phyloP scores from a whole-genome alignment of 225 moss, liverwort and hornwort genomes.

The Lunularia cruciata region DNA sequence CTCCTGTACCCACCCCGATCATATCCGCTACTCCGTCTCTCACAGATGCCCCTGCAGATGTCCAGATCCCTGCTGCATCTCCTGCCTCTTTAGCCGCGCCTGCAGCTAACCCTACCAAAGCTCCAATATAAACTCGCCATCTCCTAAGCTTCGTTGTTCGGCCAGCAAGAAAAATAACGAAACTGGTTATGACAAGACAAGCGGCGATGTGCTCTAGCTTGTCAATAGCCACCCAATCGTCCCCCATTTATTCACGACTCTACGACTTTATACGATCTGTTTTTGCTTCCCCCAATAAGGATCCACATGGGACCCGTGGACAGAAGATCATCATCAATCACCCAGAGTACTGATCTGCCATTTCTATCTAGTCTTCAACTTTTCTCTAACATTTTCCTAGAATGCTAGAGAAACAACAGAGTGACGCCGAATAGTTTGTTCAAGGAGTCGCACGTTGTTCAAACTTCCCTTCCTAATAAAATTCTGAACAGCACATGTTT shows the following conservation, averaged over 20 bases:
- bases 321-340: no score
- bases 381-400: no score
- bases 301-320: no score
- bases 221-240: slow-evolving; percentile 45
- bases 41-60: slow-evolving; percentile 39
- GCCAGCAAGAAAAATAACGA: slow-evolving; percentile 17
- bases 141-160: slow-evolving; percentile 16
- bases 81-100: slow-evolving; percentile 45
- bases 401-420: no score
- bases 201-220: slow-evolving; percentile 47
- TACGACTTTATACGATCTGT: no score
- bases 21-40: slow-evolving; percentile 44
- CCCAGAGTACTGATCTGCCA: no score
- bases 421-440: no score
- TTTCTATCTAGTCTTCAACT: no score
- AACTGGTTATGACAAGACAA: slow-evolving; percentile 35
- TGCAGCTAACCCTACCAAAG: slow-evolving; percentile 28
- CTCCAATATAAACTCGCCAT: slow-evolving; percentile 42
- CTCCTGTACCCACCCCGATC: slow-evolving; percentile 30
- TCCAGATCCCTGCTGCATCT: slow-evolving; percentile 43
- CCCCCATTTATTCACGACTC: slow-evolving; percentile 27
- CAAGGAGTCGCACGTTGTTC: no score
- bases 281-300: no score
- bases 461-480: no score
- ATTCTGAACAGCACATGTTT: no score